These are phyloP conservation scores for Aspergillus sp. DNA, from an alignment of 2,329 filamentous ascomycete genomes.

Conservation along the genomic window DNA sequence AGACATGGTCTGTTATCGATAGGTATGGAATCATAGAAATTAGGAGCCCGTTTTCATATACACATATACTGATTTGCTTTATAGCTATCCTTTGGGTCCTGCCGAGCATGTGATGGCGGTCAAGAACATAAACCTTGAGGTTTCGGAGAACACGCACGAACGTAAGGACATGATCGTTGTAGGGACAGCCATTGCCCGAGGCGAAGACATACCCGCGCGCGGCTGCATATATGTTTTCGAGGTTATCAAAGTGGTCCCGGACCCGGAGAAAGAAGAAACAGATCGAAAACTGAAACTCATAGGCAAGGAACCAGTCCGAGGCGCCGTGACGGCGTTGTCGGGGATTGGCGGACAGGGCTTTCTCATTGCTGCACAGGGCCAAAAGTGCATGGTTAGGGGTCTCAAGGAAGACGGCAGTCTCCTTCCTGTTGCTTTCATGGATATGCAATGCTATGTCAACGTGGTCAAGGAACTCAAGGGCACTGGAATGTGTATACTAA, in stretches of 20 bases:
- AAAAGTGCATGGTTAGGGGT: conserved; percentile 94
- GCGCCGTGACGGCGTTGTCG: conserved; percentile 79
- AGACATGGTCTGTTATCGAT: conserved; percentile 72
- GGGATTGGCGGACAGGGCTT: conserved; percentile 82
- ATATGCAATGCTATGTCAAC: conserved; percentile 90
- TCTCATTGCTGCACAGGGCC: conserved; percentile 83
- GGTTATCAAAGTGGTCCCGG: conserved; percentile 82
- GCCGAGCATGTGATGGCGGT: conserved; percentile 75
- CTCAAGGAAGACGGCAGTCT: conserved; percentile 92
- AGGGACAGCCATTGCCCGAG: conserved; percentile 77
- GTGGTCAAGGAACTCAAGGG: conserved; percentile 75
- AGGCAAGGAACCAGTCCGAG: conserved; percentile 84
- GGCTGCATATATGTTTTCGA: conserved; percentile 88
- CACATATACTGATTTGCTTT: not conserved
- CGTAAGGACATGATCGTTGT: conserved; percentile 74
- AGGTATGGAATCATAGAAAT: conserved; percentile 32
- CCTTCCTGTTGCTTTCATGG: conserved; percentile 91
- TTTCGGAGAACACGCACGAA: conserved; percentile 86
- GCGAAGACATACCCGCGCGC: conserved; percentile 81
- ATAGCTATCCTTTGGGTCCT: conserved; percentile 58
- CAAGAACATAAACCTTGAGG: conserved; percentile 75
- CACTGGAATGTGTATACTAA: conserved; percentile 79
- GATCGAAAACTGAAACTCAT: conserved; percentile 78
- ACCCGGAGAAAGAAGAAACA: conserved; percentile 77
- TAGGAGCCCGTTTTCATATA: not conserved